Base-by-base conservation (phyloP, 441 rosid genomes). In the Adansonia grandidieri region DNA sequence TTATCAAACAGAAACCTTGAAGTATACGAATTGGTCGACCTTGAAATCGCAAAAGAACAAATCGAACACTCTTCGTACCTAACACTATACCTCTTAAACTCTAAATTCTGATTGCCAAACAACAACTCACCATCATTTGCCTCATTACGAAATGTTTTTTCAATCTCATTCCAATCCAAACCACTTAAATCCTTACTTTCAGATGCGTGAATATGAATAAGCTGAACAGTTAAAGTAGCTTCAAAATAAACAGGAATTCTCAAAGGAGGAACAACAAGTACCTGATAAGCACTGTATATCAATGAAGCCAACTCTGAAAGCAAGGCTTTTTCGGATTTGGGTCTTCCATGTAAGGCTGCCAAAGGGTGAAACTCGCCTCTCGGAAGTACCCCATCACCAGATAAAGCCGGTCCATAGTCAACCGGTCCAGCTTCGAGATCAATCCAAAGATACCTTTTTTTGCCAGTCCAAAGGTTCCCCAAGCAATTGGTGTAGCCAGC, bases 1-100 rank as follows among this genome's bases (percentile, higher is more conserved):
- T 96, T 96, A 79, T 92, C 99, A 84, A 93, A 96, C 88, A 96
- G 83, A 84, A 93, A 96, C 92, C 99, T 92, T 0, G 97, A 96
- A 1, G 99, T 93, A 77, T 89, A 96, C 0, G 98, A 96, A 79
- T 85, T 96, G 81, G 82, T 86, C 1, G 97, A 93, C 81, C 92
- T 84, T 1, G 98, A 86, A 15, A 93, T 81, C 0, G 98, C 96
- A 72, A 85, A 96, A 0, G 99, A 91, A 78, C 99, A 96, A 66
- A 94, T 89, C 0, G 94, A 81, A 70, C 99, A 96, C 58, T 92
- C 88, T 54, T 85, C 87, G 69, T 85, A 96, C 44, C 77, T 87
- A 67, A 94, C 88, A 32, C 82, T 82, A 56, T 83, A 91, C 80
- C 69, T 85, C 83, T 88, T 91, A 71, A 96, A 93, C 40, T 75